These are phyloP conservation scores for Protomyces pachydermus DNA, from an alignment of 1,139 yeast genomes.

Conservation along the genomic window DNA sequence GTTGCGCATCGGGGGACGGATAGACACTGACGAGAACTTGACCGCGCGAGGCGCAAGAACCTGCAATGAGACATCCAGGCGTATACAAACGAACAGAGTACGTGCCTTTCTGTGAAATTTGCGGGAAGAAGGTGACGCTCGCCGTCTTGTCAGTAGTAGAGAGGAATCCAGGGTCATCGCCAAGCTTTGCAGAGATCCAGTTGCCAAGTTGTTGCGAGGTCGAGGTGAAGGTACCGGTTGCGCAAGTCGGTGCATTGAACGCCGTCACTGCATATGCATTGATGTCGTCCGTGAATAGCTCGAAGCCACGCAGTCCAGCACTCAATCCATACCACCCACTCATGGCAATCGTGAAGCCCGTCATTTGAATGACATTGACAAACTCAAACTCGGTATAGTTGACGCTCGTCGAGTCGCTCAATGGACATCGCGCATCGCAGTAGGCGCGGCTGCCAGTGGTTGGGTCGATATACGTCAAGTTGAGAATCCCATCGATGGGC, in stretches of 20 bases:
- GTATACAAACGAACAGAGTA: conserved; percentile 71
- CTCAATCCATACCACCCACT: conserved; percentile 63
- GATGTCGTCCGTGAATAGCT: conserved; percentile 57
- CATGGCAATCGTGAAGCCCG: conserved; percentile 60
- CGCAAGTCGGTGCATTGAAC: conserved; percentile 56
- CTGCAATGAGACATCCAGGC: conserved; percentile 75
- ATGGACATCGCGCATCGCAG: conserved; percentile 90
- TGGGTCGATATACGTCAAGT: conserved; percentile 78
- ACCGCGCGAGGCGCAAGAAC: conserved; percentile 66
- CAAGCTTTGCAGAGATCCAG: conserved; percentile 38
- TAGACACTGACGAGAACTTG: conserved; percentile 69
- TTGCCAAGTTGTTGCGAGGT: conserved; percentile 34
- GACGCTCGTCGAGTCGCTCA: conserved; percentile 45
- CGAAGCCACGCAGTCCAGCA: conserved; percentile 68
- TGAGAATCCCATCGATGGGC: conserved; percentile 88
- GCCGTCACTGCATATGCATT: conserved; percentile 67
- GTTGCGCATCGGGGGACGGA: conserved; percentile 43
- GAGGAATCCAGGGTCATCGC: conserved; percentile 30
- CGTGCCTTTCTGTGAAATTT: conserved; percentile 66
- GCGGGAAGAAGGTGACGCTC: conserved; percentile 61
- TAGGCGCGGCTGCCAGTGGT: conserved; percentile 45
- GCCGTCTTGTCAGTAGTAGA: conserved; percentile 41
- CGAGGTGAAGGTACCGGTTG: conserved; percentile 35
- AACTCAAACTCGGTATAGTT: conserved; percentile 76
- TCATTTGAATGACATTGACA: conserved; percentile 62